A percentile compares a stretch with the other conserved stretches of the same genome.
phyloP scores from a whole-genome alignment of 169 alveolate species.

The Eimeria maxima region DNA sequence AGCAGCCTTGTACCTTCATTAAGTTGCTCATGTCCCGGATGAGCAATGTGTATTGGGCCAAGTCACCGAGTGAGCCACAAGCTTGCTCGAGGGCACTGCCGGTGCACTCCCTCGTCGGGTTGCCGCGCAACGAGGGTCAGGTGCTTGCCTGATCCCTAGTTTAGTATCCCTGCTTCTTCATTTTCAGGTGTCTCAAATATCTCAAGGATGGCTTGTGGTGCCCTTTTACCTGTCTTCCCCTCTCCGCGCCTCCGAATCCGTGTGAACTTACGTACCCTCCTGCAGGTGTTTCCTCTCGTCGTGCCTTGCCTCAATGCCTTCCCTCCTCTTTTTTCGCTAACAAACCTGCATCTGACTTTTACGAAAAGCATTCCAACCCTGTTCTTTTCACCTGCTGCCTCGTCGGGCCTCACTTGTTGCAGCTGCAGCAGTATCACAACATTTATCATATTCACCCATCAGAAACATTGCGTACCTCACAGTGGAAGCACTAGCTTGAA shows the following conservation, averaged over 20 bases:
- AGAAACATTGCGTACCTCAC: neutral
- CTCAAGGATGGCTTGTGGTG: no score
- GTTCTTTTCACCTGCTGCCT: neutral
- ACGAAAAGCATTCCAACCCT: neutral
- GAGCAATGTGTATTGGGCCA: constrained; percentile 86
- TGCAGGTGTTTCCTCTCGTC: neutral
- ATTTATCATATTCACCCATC: neutral
- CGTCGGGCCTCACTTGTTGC: neutral
- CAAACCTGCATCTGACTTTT: neutral
- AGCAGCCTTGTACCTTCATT: constrained; percentile 70
- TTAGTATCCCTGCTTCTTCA: no score
- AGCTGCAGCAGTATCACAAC: neutral
- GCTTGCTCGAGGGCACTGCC: constrained; percentile 83
- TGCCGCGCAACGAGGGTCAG: no score
- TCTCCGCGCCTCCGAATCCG: neutral
- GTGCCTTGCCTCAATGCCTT: no score
- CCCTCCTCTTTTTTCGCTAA: neutral
- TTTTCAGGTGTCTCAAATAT: no score
- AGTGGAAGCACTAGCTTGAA: neutral
- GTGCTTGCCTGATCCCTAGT: no score
- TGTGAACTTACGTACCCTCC: neutral
- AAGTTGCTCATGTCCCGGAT: constrained; percentile 72
- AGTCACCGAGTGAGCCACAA: constrained; percentile 84
- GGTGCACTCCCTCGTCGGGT: neutral
- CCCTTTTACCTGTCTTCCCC: neutral